A percentile compares a stretch with the other conserved stretches of the same genome.
These are phyloP conservation scores for Fremontodendron californicum DNA, from an alignment of 345 rosid species.

Conservation along the genomic window DNA sequence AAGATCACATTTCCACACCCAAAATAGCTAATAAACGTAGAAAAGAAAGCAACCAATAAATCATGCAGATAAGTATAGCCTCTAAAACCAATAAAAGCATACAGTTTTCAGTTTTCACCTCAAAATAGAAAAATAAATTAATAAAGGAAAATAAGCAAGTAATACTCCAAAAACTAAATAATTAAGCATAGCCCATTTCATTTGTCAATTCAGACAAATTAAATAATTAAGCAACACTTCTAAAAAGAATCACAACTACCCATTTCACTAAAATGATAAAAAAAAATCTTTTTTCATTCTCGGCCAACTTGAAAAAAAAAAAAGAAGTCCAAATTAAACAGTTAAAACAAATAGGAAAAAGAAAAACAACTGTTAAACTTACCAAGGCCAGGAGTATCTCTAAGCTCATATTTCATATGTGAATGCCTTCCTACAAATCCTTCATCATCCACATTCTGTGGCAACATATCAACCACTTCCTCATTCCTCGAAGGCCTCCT, in stretches of 20 bases:
- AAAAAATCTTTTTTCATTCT: not conserved
- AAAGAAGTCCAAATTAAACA: too few relatives aligned
- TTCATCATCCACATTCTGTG: conserved; percentile 57
- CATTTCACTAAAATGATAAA: not conserved
- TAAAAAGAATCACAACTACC: not conserved
- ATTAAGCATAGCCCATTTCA: not conserved
- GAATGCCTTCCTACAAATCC: conserved; percentile 55
- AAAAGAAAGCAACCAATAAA: not conserved
- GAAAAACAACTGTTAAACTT: conserved; percentile 14
- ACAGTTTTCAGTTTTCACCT: not conserved
- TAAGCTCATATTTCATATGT: conserved; percentile 83
- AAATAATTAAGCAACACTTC: not conserved
- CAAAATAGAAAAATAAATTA: not conserved
- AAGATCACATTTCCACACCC: not conserved
- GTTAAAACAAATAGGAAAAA: not conserved
- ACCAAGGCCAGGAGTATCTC: conserved; percentile 97
- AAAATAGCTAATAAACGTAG: not conserved
- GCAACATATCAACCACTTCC: conserved; percentile 57
- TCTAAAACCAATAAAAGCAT: not conserved
- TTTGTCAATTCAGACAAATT: not conserved
- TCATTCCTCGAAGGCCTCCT: conserved; percentile 62
- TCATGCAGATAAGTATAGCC: not conserved
- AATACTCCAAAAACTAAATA: conserved; percentile 1
- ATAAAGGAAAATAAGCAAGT: not conserved
- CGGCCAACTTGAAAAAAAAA: not conserved